Evolutionary conservation across 2,329 filamentous ascomycete species (phyloP).

Genomic region (Coniosporium tulheliwenetii): DNA sequence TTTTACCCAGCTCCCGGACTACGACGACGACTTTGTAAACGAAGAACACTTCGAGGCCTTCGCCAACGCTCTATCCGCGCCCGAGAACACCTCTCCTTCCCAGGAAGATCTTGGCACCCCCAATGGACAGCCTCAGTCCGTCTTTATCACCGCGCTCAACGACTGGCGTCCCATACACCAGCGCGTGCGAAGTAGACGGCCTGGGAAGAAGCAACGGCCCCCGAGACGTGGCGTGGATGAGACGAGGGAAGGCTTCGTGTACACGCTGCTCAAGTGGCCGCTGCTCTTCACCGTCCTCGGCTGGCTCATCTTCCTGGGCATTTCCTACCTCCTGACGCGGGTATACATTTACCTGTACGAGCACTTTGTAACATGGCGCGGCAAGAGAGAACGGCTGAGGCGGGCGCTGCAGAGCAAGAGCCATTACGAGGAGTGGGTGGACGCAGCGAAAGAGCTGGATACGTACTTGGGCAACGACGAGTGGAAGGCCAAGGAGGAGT

Average conservation of each 20-base stretch:
- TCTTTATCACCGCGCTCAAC: slow-evolving; percentile 78
- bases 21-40: slow-evolving; percentile 59
- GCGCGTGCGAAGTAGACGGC: slow-evolving; percentile 37
- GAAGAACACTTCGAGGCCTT: slow-evolving; percentile 63
- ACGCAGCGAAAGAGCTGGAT: slow-evolving; percentile 66
- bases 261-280: slow-evolving; percentile 82
- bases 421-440: slow-evolving; percentile 72
- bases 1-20: slow-evolving; percentile 57
- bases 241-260: slow-evolving; percentile 85
- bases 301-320: slow-evolving; percentile 62
- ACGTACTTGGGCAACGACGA: slow-evolving; percentile 61
- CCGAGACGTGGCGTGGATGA: slow-evolving; percentile 55
- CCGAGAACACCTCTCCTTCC: slow-evolving; percentile 51
- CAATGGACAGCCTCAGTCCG: slow-evolving; percentile 22
- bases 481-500: slow-evolving; percentile 62
- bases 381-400: slow-evolving; percentile 56
- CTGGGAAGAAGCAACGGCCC: slow-evolving; percentile 22
- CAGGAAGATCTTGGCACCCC: slow-evolving; percentile 35
- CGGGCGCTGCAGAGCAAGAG: slow-evolving; percentile 54
- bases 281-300: slow-evolving; percentile 63
- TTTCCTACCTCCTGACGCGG: slow-evolving; percentile 65
- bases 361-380: slow-evolving; percentile 79
- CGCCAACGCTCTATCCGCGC: slow-evolving; percentile 64
- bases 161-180: slow-evolving; percentile 89
- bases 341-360: slow-evolving; percentile 90